phyloP scores from a whole-genome alignment of 495 filamentous ascomycete species.

The Hyphodiscus hymeniophilus region DNA sequence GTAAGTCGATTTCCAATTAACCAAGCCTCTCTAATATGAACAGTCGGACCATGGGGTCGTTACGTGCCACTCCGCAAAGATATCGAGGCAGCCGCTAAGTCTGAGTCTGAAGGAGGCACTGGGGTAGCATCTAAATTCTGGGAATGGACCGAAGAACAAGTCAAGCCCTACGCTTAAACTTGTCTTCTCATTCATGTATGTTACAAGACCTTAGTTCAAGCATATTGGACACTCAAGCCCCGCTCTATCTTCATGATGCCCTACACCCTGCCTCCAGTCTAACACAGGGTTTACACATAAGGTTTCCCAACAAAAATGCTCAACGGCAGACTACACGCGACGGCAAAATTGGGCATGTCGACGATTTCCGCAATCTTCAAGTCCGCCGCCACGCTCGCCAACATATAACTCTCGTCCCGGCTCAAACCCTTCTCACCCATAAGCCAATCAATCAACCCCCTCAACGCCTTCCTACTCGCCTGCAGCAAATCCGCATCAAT shows the following conservation, averaged over 20 bases:
- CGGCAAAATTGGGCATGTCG: conserved; percentile 41
- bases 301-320: conserved; percentile 29
- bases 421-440: conserved; percentile 34
- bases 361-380: conserved; percentile 40
- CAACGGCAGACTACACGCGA: conserved; percentile 38
- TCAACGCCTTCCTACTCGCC: conserved; percentile 36
- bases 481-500: conserved; percentile 35
- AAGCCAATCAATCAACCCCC: conserved; percentile 38
- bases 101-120: conserved; percentile 31
- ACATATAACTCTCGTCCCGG: conserved; percentile 39
- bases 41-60: conserved; percentile 31
- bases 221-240: too few relatives aligned
- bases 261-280: too few relatives aligned
- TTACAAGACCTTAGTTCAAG: too few relatives aligned
- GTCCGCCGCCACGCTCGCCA: conserved; percentile 38
- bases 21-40: neutral
- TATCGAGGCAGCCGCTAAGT: conserved; percentile 23
- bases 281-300: conserved; percentile 1
- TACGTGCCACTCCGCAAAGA: conserved; percentile 26
- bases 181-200: conserved; percentile 4
- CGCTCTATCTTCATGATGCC: too few relatives aligned
- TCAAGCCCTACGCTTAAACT: conserved; percentile 14
- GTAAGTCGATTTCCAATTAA: neutral
- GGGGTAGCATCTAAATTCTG: conserved; percentile 31
- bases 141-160: conserved; percentile 34